phyloP scores from a whole-genome alignment of 257 asterid genomes.

The Scutellaria galericulata region DNA sequence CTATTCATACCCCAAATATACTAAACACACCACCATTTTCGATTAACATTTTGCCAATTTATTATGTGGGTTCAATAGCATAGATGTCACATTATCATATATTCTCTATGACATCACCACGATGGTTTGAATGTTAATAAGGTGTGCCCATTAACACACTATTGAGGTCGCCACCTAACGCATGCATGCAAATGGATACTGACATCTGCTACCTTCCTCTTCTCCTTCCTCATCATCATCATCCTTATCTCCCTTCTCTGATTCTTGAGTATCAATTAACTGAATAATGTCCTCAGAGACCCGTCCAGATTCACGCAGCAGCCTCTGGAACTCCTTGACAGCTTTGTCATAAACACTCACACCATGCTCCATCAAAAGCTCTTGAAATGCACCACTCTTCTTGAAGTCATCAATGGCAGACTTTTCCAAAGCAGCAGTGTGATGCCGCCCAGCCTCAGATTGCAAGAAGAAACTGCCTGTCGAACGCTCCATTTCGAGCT shows the following conservation, averaged over 20 bases:
- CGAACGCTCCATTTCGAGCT: background rate
- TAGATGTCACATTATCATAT: no score
- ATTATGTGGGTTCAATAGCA: no score
- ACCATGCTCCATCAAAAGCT: background rate
- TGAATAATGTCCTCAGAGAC: slow-evolving; percentile 4
- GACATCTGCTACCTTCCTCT: no score
- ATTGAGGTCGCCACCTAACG: no score
- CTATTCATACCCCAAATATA: no score
- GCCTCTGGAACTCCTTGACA: slow-evolving; percentile 3
- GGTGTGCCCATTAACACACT: no score
- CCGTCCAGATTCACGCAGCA: background rate
- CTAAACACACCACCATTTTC: no score
- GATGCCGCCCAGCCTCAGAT: background rate
- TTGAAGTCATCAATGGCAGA: background rate
- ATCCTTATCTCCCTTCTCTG: background rate
- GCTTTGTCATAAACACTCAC: background rate
- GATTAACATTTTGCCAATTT: no score
- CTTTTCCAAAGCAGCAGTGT: background rate
- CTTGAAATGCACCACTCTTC: background rate
- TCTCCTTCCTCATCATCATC: no score
- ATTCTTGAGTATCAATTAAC: background rate
- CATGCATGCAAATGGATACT: no score
- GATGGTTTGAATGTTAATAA: no score
- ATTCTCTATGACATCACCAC: no score
- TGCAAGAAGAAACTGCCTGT: background rate